Evolutionary conservation across 2,329 filamentous ascomycete genomes (phyloP).

Genomic region (Byssoonygena ceratinophila): DNA sequence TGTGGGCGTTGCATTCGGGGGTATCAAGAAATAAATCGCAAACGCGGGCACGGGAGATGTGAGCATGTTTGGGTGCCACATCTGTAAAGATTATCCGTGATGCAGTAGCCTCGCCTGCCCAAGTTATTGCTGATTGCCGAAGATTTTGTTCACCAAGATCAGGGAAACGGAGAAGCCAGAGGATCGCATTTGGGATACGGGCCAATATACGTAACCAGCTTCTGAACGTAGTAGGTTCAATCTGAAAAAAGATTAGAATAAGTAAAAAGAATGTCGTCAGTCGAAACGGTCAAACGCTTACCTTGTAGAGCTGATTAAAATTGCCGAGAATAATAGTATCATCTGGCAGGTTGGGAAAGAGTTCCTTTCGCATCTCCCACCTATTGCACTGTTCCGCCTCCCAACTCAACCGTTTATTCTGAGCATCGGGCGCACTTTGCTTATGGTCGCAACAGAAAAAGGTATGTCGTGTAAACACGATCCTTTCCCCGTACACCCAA

Average conservation of each 20-base stretch:
- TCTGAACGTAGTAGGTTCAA: conserved; percentile 92
- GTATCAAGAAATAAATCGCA: conserved; percentile 95
- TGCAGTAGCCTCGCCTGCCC: conserved; percentile 78
- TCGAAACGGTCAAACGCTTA: conserved; percentile 33
- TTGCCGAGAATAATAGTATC: conserved; percentile 88
- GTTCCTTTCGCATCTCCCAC: conserved; percentile 85
- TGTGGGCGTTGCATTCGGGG: conserved; percentile 95
- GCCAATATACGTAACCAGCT: conserved; percentile 89
- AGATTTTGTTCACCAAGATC: conserved; percentile 84
- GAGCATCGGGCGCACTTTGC: conserved; percentile 68
- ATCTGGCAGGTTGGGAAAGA: conserved; percentile 75
- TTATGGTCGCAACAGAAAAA: conserved; percentile 98
- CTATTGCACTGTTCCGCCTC: conserved; percentile 67
- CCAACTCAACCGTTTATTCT: conserved; percentile 62
- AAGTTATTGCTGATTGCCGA: conserved; percentile 63
- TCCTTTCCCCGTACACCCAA: conserved; percentile 96
- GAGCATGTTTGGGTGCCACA: conserved; percentile 85
- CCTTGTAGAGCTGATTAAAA: conserved; percentile 98
- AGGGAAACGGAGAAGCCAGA: conserved; percentile 95
- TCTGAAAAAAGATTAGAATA: conserved; percentile 43
- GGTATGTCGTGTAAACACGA: conserved; percentile 85
- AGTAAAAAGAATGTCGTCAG: neutral
- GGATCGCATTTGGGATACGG: conserved; percentile 70
- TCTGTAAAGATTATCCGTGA: conserved; percentile 88
- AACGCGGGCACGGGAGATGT: conserved; percentile 82